Evolutionary conservation across 2,329 filamentous ascomycete species (phyloP), one percentile per base, ranked within the genome.

Genomic region (Aspergillus ochraceoroseus): DNA sequence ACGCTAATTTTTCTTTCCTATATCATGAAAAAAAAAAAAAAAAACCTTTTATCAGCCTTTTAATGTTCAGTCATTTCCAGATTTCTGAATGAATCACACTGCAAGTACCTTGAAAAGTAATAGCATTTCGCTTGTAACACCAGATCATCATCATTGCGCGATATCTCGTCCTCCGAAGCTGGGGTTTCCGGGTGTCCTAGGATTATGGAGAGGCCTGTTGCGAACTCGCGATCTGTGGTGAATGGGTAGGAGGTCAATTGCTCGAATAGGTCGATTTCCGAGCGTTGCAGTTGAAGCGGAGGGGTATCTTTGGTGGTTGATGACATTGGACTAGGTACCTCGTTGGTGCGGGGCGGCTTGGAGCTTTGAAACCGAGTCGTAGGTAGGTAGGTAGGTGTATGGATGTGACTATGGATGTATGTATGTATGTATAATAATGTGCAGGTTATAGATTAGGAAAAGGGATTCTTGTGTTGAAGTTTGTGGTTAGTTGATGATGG

Each of bases 71-170:
- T 7, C 15, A 23, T 15, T 14, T 22, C 12, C n/a, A 8, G 12
- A 19, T 22, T 23, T n/a, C n/a, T n/a, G n/a, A n/a, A n/a, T n/a
- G n/a, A n/a, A n/a, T n/a, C n/a, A n/a, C n/a, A n/a, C n/a, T 14
- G 6, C 6, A 1, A 12, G 3, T 58, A 70, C 68, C 65, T 62
- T 23, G 69, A 64, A 45, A 66, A 70, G 43, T 70, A 73, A 51
- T 72, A 73, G 47, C 68, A 71, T 56, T 70, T 67, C 9, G 70
- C 70, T 47, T 67, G 65, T 9, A 70, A 41, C 9, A 70, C 64
- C 17, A 72, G 57, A 40, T 67, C 66, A 35, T 68, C 66, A 35
- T 68, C 61, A 13, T 63, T 58, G 15, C 61, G 56, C 22, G 48
- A 51, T 18, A 70, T 53, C 48, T 70, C 67, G 11, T 55, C 56